Percentiles rank a stretch among this genome's conserved stretches.
Conservation (phyloP, 2,329 filamentous ascomycete species). For the Fusarium sulawesiense region DNA sequence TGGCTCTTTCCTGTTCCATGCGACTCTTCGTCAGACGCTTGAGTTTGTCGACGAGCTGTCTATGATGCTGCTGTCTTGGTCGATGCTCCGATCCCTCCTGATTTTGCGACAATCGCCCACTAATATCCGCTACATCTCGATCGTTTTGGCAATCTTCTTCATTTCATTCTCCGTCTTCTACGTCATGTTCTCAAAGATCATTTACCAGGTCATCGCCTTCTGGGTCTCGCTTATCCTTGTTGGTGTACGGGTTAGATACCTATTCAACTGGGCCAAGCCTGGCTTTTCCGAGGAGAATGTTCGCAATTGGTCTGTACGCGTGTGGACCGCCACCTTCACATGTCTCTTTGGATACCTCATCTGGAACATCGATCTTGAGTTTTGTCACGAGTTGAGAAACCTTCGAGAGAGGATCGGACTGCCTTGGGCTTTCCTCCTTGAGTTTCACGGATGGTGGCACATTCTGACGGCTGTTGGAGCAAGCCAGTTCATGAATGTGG, state of each 20-base stretch:
- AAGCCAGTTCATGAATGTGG: slow-evolving; percentile 53
- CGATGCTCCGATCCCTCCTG: slow-evolving; percentile 63
- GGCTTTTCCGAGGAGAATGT: slow-evolving; percentile 45
- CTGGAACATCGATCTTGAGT: slow-evolving; percentile 68
- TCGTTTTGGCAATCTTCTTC: slow-evolving; percentile 55
- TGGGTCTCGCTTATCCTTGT: slow-evolving; percentile 49
- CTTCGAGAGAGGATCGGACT: slow-evolving; percentile 60
- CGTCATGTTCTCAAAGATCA: slow-evolving; percentile 55
- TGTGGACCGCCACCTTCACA: slow-evolving; percentile 47
- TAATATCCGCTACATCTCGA: slow-evolving; percentile 48
- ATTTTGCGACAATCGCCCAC: slow-evolving; percentile 56
- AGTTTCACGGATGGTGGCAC: slow-evolving; percentile 75
- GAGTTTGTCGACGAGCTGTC: slow-evolving; percentile 67
- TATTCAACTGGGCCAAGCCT: slow-evolving; percentile 49
- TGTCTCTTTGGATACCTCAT: slow-evolving; percentile 61
- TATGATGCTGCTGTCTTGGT: slow-evolving; percentile 65
- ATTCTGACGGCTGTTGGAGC: slow-evolving; percentile 68
- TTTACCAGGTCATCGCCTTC: slow-evolving; percentile 58
- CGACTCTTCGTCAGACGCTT: slow-evolving; percentile 55
- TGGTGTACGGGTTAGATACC: slow-evolving; percentile 50
- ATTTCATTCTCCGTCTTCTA: slow-evolving; percentile 57
- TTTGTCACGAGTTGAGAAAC: slow-evolving; percentile 60
- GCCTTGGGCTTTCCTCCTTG: slow-evolving; percentile 66
- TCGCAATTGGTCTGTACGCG: slow-evolving; percentile 43
- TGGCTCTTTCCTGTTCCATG: slow-evolving; percentile 58